Evolutionary conservation across 2,329 filamentous ascomycete species (phyloP).

Genomic region (Trichoderma simmonsii): DNA sequence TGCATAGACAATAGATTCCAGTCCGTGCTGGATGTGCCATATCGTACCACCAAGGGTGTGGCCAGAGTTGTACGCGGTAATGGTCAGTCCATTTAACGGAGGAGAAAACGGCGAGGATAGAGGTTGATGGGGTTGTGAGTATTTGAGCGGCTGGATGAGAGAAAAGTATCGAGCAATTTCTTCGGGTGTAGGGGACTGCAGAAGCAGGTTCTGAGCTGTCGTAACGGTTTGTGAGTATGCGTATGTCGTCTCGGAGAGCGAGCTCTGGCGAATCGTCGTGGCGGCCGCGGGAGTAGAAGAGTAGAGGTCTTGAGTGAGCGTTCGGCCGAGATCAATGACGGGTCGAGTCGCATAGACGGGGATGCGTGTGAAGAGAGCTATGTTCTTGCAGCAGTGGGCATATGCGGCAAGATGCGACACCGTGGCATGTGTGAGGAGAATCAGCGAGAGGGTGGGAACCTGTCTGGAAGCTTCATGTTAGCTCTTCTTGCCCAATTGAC

Average conservation of each 20-base stretch:
- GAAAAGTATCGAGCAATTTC: slow-evolving; percentile 93
- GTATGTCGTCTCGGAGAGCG: slow-evolving; percentile 64
- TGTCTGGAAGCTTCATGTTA: slow-evolving; percentile 54
- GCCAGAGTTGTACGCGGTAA: slow-evolving; percentile 95
- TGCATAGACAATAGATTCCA: slow-evolving; percentile 96
- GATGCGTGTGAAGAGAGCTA: slow-evolving; percentile 86
- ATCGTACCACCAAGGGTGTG: slow-evolving; percentile 96
- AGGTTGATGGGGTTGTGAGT: slow-evolving; percentile 93
- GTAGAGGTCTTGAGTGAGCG: slow-evolving; percentile 88
- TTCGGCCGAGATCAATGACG: slow-evolving; percentile 88
- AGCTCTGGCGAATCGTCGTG: slow-evolving; percentile 71
- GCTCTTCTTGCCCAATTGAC: slow-evolving; percentile 16
- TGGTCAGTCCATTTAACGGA: slow-evolving; percentile 82
- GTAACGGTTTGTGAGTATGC: slow-evolving; percentile 51
- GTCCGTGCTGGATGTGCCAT: slow-evolving; percentile 96
- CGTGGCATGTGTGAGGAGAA: slow-evolving; percentile 93
- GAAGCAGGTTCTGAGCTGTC: slow-evolving; percentile 53
- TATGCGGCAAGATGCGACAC: slow-evolving; percentile 88
- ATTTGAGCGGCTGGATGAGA: slow-evolving; percentile 87
- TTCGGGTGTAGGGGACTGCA: slow-evolving; percentile 71
- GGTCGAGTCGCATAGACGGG: slow-evolving; percentile 93
- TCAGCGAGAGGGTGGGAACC: slow-evolving; percentile 84
- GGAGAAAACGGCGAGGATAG: slow-evolving; percentile 83
- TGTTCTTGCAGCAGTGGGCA: slow-evolving; percentile 94
- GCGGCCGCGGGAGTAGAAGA: slow-evolving; percentile 83